phyloP scores from a whole-genome alignment of 208 protist species.

The Leishmania guyanensis region DNA sequence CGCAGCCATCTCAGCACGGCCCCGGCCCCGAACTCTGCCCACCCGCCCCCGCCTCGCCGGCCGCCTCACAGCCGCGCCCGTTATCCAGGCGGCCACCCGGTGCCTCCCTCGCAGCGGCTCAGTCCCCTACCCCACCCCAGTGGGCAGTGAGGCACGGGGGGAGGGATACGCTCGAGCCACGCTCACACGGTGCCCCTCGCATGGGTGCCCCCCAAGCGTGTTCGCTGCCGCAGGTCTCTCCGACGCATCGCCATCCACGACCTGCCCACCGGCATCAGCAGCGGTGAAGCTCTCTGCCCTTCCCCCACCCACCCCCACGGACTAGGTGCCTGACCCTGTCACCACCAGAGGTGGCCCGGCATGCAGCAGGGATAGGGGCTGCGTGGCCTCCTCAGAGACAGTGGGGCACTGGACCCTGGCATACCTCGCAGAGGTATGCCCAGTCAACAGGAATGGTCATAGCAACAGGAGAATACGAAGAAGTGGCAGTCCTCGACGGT shows the following conservation, averaged over 20 bases:
- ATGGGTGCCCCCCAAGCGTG: not conserved
- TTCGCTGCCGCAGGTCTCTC: not conserved
- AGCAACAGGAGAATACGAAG: not conserved
- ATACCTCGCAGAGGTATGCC: not conserved
- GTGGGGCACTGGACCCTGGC: no score
- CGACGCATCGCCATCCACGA: not conserved
- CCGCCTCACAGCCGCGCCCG: not conserved
- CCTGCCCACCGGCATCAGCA: not conserved
- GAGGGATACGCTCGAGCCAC: not conserved
- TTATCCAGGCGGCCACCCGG: not conserved
- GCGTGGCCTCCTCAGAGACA: no score
- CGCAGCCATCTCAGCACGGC: not conserved
- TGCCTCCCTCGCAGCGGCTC: not conserved
- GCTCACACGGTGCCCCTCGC: not conserved
- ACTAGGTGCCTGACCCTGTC: not conserved
- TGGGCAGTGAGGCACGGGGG: not conserved
- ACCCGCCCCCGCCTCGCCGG: not conserved
- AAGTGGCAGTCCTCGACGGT: not conserved
- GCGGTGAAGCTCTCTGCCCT: not conserved
- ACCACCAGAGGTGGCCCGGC: not conserved
- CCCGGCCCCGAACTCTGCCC: not conserved
- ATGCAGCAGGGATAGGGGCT: not conserved
- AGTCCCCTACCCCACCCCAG: no score
- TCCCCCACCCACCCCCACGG: not conserved
- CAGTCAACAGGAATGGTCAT: not conserved